Conservation (phyloP, 2,329 filamentous ascomycete genomes). For the Chrysosporium queenslandicum region DNA sequence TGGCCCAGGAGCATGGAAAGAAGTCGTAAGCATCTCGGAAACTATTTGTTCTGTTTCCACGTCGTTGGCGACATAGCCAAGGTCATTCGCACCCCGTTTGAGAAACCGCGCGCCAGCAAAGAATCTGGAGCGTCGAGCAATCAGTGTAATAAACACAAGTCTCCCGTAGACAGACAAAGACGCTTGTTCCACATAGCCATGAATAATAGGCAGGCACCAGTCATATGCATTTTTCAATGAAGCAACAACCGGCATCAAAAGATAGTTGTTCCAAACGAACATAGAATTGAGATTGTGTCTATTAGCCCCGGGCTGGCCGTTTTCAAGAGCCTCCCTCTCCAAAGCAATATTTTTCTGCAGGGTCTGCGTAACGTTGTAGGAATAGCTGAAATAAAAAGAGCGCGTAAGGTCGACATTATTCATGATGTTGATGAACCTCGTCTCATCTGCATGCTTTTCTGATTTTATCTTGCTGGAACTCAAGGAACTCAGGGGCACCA, state of each 20-base stretch:
- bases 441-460: slow-evolving; percentile 82
- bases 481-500: slow-evolving; percentile 73
- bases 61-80: slow-evolving; percentile 94
- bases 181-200: slow-evolving; percentile 91
- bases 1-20: slow-evolving; percentile 84
- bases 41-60: slow-evolving; percentile 99
- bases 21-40: slow-evolving; percentile 85
- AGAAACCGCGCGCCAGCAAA: slow-evolving; percentile 92
- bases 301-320: slow-evolving; percentile 51
- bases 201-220: slow-evolving; percentile 92
- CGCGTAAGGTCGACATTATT: slow-evolving; percentile 82
- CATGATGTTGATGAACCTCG: slow-evolving; percentile 76
- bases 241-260: slow-evolving; percentile 63
- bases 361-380: slow-evolving; percentile 88
- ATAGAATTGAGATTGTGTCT: slow-evolving; percentile 84
- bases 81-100: slow-evolving; percentile 87
- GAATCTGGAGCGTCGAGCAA: slow-evolving; percentile 80
- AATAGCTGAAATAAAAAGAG: slow-evolving; percentile 97
- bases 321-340: slow-evolving; percentile 61
- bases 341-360: slow-evolving; percentile 83
- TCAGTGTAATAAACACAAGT: slow-evolving; percentile 82
- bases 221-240: slow-evolving; percentile 74
- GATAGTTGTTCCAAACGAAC: slow-evolving; percentile 96
- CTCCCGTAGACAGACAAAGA: slow-evolving; percentile 77
- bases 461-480: slow-evolving; percentile 56